These are phyloP conservation scores for Trypanosoma vivax DNA, from an alignment of 208 protist genomes.

Conservation along the genomic window DNA sequence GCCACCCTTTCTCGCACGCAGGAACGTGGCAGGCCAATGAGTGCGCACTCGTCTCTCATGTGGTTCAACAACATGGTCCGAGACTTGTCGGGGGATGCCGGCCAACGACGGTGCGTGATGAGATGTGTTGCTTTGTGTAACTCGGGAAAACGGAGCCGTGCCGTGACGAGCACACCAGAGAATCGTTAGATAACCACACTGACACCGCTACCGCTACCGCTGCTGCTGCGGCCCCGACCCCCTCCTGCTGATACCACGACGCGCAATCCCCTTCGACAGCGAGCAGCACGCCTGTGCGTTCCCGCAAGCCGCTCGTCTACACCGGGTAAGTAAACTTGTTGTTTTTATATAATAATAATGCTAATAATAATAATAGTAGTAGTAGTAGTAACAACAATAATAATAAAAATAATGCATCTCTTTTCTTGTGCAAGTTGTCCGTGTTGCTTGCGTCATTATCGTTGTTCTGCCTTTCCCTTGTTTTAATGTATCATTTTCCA, in stretches of 20 bases:
- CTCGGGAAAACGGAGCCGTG: slow-evolving; percentile 53
- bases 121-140: slow-evolving; percentile 43
- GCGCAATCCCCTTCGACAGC: slow-evolving; percentile 27
- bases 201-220: too few relatives aligned
- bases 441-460: too few relatives aligned
- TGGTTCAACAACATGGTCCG: slow-evolving; percentile 19
- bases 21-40: slow-evolving; percentile 9
- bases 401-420: too few relatives aligned
- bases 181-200: slow-evolving; percentile 57
- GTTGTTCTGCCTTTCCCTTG: too few relatives aligned
- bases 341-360: too few relatives aligned
- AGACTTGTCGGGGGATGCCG: neutral
- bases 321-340: too few relatives aligned
- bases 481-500: neutral
- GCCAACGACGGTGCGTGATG: slow-evolving; percentile 8
- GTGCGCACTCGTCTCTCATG: neutral
- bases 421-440: too few relatives aligned
- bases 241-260: slow-evolving; percentile 71
- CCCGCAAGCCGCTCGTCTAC: slow-evolving; percentile 42
- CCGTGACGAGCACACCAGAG: slow-evolving; percentile 54
- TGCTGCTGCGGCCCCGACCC: slow-evolving; percentile 60
- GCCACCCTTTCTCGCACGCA: neutral
- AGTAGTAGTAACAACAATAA: too few relatives aligned
- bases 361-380: too few relatives aligned
- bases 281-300: slow-evolving; percentile 19